Percentiles rank a stretch among this genome's conserved stretches.
phyloP scores from a whole-genome alignment of 2,329 filamentous ascomycete species.

The Claviceps digitariae region DNA sequence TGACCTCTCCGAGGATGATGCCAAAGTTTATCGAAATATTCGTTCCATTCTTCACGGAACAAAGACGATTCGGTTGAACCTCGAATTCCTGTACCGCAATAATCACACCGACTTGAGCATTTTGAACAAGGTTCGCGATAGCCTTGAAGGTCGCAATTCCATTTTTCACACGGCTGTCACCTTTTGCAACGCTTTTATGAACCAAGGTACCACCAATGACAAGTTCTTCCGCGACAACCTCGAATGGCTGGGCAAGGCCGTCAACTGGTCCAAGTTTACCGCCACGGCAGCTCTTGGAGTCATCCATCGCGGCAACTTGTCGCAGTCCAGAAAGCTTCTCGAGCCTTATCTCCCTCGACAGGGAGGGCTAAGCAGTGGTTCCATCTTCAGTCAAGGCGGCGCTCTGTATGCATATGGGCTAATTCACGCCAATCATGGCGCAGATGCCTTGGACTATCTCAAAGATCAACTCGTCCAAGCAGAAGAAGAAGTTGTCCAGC shows the following conservation, averaged over 20 bases:
- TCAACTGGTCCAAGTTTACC: slow-evolving; percentile 99
- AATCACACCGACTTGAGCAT: slow-evolving; percentile 88
- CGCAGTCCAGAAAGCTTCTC: slow-evolving; percentile 82
- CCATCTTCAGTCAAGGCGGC: slow-evolving; percentile 90
- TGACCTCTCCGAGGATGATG: slow-evolving; percentile 35
- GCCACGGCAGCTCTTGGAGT: slow-evolving; percentile 92
- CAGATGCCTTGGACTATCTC: slow-evolving; percentile 72
- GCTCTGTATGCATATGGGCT: slow-evolving; percentile 90
- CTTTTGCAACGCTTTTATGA: slow-evolving; percentile 98
- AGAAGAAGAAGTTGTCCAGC: slow-evolving; percentile 86
- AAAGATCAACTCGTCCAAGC: slow-evolving; percentile 61
- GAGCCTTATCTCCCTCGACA: slow-evolving; percentile 85
- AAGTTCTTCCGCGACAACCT: slow-evolving; percentile 97
- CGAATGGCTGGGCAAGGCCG: slow-evolving; percentile 94
- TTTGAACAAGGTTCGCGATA: slow-evolving; percentile 92
- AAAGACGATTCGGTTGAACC: slow-evolving; percentile 85
- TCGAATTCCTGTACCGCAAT: slow-evolving; percentile 93
- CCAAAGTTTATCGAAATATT: slow-evolving; percentile 48
- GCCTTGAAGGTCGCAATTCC: slow-evolving; percentile 86
- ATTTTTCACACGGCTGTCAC: slow-evolving; percentile 98
- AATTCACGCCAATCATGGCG: slow-evolving; percentile 95
- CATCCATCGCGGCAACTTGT: slow-evolving; percentile 89
- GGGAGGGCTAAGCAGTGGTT: slow-evolving; percentile 61
- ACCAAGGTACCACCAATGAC: slow-evolving; percentile 94
- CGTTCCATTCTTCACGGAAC: slow-evolving; percentile 67